A percentile compares a stretch with the other conserved stretches of the same genome.
phyloP scores from a whole-genome alignment of 164 flowering plant genomes.

The Kingdonia uniflora region DNA sequence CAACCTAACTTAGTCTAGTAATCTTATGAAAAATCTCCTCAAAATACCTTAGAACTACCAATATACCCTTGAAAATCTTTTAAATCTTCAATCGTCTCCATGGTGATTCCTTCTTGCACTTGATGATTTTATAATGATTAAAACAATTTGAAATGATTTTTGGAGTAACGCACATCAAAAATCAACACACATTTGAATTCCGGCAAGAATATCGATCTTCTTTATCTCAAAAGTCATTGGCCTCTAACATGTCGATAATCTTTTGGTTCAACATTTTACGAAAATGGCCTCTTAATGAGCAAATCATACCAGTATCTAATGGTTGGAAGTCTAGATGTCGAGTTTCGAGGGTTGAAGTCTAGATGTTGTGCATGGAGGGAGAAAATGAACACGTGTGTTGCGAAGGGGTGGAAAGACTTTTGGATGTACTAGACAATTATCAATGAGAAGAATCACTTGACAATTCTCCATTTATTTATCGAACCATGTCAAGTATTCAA shows the following conservation, averaged over 20 bases:
- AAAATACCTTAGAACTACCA: no score
- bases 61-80: no score
- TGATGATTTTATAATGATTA: not conserved
- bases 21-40: no score
- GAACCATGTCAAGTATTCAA: not conserved
- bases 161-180: not conserved
- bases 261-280: not conserved
- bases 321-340: not conserved
- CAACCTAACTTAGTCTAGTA: no score
- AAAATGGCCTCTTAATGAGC: not conserved
- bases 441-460: not conserved
- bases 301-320: not conserved
- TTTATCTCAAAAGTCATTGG: not conserved
- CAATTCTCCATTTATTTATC: not conserved
- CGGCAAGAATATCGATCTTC: not conserved
- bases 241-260: not conserved
- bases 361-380: not conserved
- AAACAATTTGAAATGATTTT: not conserved
- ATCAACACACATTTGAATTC: not conserved
- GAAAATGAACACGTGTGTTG: not conserved
- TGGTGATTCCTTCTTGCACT: no score
- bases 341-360: not conserved
- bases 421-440: not conserved
- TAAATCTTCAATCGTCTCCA: no score
- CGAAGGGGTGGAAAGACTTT: not conserved